Conservation (phyloP, 202 grass and related monocot species). For the Schoenoplectus triqueter region DNA sequence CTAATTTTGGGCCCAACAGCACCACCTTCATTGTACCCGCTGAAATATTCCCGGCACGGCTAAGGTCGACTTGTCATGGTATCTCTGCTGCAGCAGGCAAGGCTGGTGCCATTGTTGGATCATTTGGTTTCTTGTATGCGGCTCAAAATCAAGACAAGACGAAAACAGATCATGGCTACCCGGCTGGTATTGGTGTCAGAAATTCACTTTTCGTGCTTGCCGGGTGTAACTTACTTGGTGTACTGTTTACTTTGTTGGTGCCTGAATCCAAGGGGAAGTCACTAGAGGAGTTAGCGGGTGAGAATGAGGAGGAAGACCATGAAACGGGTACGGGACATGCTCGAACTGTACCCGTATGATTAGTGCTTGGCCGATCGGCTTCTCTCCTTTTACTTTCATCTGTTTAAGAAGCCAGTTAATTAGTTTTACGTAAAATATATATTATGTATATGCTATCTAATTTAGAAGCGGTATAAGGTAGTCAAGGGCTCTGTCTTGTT, state of each 20-base stretch:
- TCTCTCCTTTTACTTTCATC: not conserved
- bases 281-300: slow-evolving; percentile 60
- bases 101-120: slow-evolving; percentile 60
- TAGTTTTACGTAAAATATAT: not conserved
- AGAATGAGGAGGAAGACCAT: slow-evolving; percentile 41
- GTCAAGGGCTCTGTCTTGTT: not conserved
- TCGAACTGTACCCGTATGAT: slow-evolving; percentile 49
- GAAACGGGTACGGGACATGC: slow-evolving; percentile 1
- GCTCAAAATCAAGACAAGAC: slow-evolving; percentile 51
- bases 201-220: slow-evolving; percentile 61
- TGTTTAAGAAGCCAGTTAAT: slow-evolving; percentile 10
- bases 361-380: not conserved
- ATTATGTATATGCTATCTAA: slow-evolving; percentile 6
- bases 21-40: slow-evolving; percentile 67
- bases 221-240: slow-evolving; percentile 42
- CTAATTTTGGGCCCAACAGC: slow-evolving; percentile 59
- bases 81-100: slow-evolving; percentile 61
- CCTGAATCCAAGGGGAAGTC: slow-evolving; percentile 62
- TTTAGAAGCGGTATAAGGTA: not conserved
- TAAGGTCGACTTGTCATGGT: slow-evolving; percentile 61
- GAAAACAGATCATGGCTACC: slow-evolving; percentile 52
- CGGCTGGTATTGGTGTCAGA: slow-evolving; percentile 51
- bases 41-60: slow-evolving; percentile 57
- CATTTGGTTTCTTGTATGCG: slow-evolving; percentile 64
- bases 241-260: slow-evolving; percentile 47